A percentile compares a stretch with the other conserved stretches of the same genome.
Conservation (phyloP, 1,284 basidiomycete genomes). For the Austroboletus novae-zelandiae region DNA sequence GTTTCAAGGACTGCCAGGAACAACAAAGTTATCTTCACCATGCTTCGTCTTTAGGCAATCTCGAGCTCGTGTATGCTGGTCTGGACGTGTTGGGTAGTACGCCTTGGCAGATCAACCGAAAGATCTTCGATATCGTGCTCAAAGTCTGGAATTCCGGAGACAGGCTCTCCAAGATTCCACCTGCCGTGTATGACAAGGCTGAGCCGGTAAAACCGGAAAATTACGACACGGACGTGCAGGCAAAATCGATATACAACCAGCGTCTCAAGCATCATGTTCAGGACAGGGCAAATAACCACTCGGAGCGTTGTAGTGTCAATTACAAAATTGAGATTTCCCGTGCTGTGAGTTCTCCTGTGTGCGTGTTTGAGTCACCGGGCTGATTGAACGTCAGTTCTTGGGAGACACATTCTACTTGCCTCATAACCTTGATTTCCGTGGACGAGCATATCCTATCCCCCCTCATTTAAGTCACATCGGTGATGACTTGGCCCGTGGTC, state of each 20-base stretch:
- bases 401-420: slow-evolving; percentile 90
- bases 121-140: slow-evolving; percentile 71
- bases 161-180: slow-evolving; percentile 75
- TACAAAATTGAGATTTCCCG: slow-evolving; percentile 98
- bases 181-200: slow-evolving; percentile 54
- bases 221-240: slow-evolving; percentile 65
- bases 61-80: slow-evolving; percentile 86
- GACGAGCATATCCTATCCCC: slow-evolving; percentile 95
- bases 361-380: neutral
- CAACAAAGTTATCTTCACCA: slow-evolving; percentile 80
- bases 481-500: slow-evolving; percentile 89
- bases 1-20: slow-evolving; percentile 90
- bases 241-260: slow-evolving; percentile 58
- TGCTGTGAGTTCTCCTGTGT: slow-evolving; percentile 54
- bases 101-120: slow-evolving; percentile 87
- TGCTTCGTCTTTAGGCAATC: slow-evolving; percentile 72
- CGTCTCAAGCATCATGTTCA: slow-evolving; percentile 62
- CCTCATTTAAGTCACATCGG: slow-evolving; percentile 97
- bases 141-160: slow-evolving; percentile 84
- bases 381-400: slow-evolving; percentile 56
- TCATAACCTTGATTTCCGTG: slow-evolving; percentile 98
- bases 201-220: slow-evolving; percentile 69
- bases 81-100: slow-evolving; percentile 91
- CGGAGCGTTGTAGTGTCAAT: slow-evolving; percentile 90
- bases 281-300: slow-evolving; percentile 78